A percentile compares a stretch with the other conserved stretches of the same genome.
Conservation (phyloP, 106 monocot species). For the Acorus calamus region DNA sequence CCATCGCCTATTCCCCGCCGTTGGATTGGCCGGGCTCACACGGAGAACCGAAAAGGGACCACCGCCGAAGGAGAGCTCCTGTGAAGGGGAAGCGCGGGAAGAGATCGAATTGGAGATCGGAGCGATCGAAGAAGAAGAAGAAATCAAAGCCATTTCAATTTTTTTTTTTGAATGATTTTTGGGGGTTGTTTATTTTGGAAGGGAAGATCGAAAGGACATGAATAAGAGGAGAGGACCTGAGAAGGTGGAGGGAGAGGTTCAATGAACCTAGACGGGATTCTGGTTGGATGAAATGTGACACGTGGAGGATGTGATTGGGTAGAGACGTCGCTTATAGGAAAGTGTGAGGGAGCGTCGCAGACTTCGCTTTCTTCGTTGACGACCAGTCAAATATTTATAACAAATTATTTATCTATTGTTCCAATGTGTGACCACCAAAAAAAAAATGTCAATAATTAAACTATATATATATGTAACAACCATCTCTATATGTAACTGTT, state of each 20-base stretch:
- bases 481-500: no score
- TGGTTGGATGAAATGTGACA: background rate
- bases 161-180: background rate
- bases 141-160: slow-evolving; percentile 10
- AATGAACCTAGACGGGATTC: slow-evolving; percentile 43
- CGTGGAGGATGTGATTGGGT: no score
- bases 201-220: slow-evolving; percentile 1
- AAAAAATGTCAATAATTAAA: no score
- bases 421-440: no score
- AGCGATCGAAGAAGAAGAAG: slow-evolving; percentile 4
- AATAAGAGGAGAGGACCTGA: background rate
- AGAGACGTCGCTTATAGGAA: no score
- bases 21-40: background rate
- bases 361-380: no score
- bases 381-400: no score
- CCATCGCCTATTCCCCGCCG: slow-evolving; percentile 3
- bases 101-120: slow-evolving; percentile 25
- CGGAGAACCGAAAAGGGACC: background rate
- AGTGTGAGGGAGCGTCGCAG: no score
- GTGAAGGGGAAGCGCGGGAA: slow-evolving; percentile 18
- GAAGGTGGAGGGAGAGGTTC: slow-evolving; percentile 5
- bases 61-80: slow-evolving; percentile 6
- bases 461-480: no score
- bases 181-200: background rate
- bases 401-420: no score